phyloP scores from a whole-genome alignment of 202 grass and related monocot genomes.

The Setaria viridis region DNA sequence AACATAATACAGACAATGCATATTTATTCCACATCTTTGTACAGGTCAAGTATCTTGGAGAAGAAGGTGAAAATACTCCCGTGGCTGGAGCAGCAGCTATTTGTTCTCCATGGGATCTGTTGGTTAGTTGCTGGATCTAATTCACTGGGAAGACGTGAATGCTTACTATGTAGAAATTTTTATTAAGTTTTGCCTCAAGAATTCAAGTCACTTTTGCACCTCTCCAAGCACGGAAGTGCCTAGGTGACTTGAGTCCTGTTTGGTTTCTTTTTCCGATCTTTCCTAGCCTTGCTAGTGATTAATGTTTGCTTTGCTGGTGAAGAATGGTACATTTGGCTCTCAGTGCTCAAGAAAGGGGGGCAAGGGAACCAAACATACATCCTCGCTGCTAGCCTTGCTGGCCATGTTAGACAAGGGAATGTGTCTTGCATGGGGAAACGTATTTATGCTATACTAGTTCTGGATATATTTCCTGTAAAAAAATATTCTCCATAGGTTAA shows the following conservation, averaged over 20 bases:
- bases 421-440: neutral
- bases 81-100: slow-evolving; percentile 86
- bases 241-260: neutral
- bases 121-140: slow-evolving; percentile 65
- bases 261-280: neutral
- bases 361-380: too few relatives aligned
- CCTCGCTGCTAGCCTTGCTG: neutral
- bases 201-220: slow-evolving; percentile 32
- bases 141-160: slow-evolving; percentile 31
- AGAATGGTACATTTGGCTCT: neutral
- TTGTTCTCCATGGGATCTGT: slow-evolving; percentile 96
- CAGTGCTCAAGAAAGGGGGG: neutral
- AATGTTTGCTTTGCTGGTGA: neutral
- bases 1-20: slow-evolving; percentile 11
- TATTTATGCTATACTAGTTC: slow-evolving; percentile 8
- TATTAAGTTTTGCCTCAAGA: slow-evolving; percentile 32
- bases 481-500: slow-evolving; percentile 5
- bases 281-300: slow-evolving; percentile 12
- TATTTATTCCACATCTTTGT: slow-evolving; percentile 51
- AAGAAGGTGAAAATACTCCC: slow-evolving; percentile 89
- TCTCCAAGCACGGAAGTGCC: neutral
- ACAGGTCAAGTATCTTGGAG: slow-evolving; percentile 99
- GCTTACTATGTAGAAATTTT: slow-evolving; percentile 1
- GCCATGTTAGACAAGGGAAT: neutral
- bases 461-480: slow-evolving; percentile 17